These are phyloP conservation scores for Fusarium piperis DNA, from an alignment of 2,329 filamentous ascomycete genomes.

Conservation along the genomic window DNA sequence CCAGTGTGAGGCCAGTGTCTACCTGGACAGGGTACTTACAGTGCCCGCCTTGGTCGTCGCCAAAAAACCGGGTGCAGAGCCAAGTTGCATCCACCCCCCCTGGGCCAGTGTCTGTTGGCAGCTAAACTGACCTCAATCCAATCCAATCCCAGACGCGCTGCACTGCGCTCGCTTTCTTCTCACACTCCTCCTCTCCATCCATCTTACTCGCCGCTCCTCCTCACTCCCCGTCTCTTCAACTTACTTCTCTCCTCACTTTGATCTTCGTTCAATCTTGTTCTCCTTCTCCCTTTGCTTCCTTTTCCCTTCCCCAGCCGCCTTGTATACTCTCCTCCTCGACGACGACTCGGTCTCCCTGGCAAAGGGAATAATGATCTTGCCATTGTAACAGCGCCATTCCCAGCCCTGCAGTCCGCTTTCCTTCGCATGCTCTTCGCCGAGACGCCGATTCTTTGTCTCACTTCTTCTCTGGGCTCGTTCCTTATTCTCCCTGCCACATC, in stretches of 20 bases:
- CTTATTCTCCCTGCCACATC: constrained; percentile 41
- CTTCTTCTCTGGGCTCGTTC: constrained; percentile 38
- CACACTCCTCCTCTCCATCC: constrained; percentile 16
- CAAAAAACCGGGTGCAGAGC: neutral
- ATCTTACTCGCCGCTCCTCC: constrained; percentile 29
- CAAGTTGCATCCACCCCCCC: constrained; percentile 30
- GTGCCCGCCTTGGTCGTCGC: constrained; percentile 4
- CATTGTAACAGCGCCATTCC: constrained; percentile 41
- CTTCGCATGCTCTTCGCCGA: constrained; percentile 40
- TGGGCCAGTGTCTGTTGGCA: constrained; percentile 34
- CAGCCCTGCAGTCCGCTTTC: constrained; percentile 38
- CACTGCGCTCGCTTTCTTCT: constrained; percentile 13
- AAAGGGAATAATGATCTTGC: constrained; percentile 42
- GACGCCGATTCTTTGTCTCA: constrained; percentile 47
- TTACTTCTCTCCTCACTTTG: constrained; percentile 36
- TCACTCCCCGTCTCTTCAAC: constrained; percentile 5
- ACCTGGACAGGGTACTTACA: neutral
- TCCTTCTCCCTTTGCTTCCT: constrained; percentile 21
- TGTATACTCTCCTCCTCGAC: constrained; percentile 33
- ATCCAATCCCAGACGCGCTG: constrained; percentile 41
- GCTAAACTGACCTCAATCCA: constrained; percentile 42
- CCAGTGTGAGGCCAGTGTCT: constrained; percentile 18
- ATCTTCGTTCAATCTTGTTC: constrained; percentile 32
- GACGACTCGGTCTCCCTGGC: constrained; percentile 29
- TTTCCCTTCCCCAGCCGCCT: constrained; percentile 25